These are phyloP conservation scores for Coemansia sp. DNA, from an alignment of 192 early-diverging fungal species.

Conservation along the genomic window DNA sequence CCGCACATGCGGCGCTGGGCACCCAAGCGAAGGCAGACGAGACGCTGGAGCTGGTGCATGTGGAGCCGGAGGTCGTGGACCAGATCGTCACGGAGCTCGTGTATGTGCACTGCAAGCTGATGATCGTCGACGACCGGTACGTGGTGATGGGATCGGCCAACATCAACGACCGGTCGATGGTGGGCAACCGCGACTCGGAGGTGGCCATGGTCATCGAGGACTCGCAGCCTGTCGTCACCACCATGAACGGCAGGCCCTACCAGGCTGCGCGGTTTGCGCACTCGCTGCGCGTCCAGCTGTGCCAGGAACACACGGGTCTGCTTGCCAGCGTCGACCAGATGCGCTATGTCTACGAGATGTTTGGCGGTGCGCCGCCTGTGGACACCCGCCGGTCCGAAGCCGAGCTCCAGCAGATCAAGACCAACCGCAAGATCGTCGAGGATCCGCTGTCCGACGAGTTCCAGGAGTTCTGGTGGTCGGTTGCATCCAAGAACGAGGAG, in stretches of 20 bases:
- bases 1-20: slow-evolving; percentile 21
- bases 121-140: slow-evolving; percentile 84
- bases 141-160: slow-evolving; percentile 87
- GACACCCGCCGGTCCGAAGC: slow-evolving; percentile 21
- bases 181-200: slow-evolving; percentile 85
- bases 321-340: slow-evolving; percentile 55
- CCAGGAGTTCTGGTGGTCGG: slow-evolving; percentile 61
- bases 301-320: slow-evolving; percentile 81
- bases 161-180: slow-evolving; percentile 89
- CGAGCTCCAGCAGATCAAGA: slow-evolving; percentile 6
- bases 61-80: slow-evolving; percentile 38
- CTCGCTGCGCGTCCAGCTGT: slow-evolving; percentile 72
- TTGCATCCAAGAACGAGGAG: slow-evolving; percentile 66
- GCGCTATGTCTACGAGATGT: slow-evolving; percentile 44
- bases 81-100: slow-evolving; percentile 75
- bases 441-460: slow-evolving; percentile 73
- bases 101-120: slow-evolving; percentile 84
- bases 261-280: slow-evolving; percentile 73
- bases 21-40: background rate
- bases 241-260: slow-evolving; percentile 76
- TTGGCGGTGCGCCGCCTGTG: slow-evolving; percentile 42
- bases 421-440: slow-evolving; percentile 37
- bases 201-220: slow-evolving; percentile 84
- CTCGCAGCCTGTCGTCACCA: slow-evolving; percentile 60
- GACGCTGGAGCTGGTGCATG: slow-evolving; percentile 9